Evolutionary conservation across 2,329 filamentous ascomycete species (phyloP), one percentile per base, ranked within the genome.

Genomic region (Fusarium domesticum): DNA sequence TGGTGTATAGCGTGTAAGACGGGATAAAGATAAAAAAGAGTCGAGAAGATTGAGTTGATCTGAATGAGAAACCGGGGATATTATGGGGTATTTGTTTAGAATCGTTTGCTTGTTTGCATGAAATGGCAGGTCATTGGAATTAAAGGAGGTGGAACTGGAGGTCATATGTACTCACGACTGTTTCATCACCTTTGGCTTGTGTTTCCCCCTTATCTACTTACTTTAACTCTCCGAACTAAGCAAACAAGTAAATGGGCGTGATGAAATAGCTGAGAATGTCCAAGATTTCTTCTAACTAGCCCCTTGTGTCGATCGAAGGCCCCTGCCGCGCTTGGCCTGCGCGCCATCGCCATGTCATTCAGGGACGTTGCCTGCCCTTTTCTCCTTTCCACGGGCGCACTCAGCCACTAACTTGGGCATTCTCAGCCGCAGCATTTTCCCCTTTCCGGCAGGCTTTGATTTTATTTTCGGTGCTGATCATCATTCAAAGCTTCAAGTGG

Each of bases 81-180:
- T n/a, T n/a, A 25, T 19, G 12, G 20, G 33, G 18, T 35, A 46
- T 14, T 42, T 18, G 25, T 17, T n/a, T n/a, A n/a, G n/a, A n/a
- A n/a, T n/a, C n/a, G 34, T 30, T 18, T 11, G 5, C 3, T 38
- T 28, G 23, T 31, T 36, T 39, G 36, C 35, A 19, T 31, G 3
- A 23, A 18, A 15, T 20, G 32, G 35, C 31, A 42, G 37, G 14
- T 16, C 20, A 10, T 6, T 34, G 16, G 16, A 18, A 20, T 15
- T 18, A 31, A 15, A 44, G 34, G 41, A 20, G 10, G 23, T 28
- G 53, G 43, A 15, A 44, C n/a, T n/a, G n/a, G n/a, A n/a, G n/a
- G n/a, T n/a, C n/a, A n/a, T n/a, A n/a, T n/a, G n/a, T n/a, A n/a
- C n/a, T n/a, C n/a, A n/a, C n/a, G n/a, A n/a, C n/a, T n/a, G n/a